Evolutionary conservation across 129 eudicot genomes (phyloP), one percentile per base, ranked within the genome.

Genomic region (Escallonia herrerae): DNA sequence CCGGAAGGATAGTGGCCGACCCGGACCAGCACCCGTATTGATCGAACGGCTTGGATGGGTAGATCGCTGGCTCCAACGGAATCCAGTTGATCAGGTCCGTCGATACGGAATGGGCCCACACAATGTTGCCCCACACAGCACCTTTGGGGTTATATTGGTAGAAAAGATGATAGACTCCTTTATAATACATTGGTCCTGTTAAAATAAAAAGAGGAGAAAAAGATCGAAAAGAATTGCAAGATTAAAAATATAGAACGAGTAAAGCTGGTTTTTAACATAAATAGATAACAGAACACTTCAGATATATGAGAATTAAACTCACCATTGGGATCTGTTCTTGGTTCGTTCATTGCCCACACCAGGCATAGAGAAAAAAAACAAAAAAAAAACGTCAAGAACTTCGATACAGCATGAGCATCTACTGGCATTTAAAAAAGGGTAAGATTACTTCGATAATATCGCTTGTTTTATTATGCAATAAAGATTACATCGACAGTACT

Each of bases 21-120:
- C 97, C 97, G 5, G 97, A 84, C 95, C 93, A 90, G 5, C 84
- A 80, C 13, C 97, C 97, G 4, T 70, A 82, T 45, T 70, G 68
- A 58, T 90, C 97, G 41, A 84, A 87, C 42, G 87, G 82, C 68
- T 80, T 76, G 10, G 93, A 80, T 1, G 91, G 85, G 62, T 40
- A 66, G 13, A 90, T 64, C 11, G 95, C 95, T 1, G 80, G 90
- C 44, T 84, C 64, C 5, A 87, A 50, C 3, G 77, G 61, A 6
- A 66, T 62, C 97, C 97, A 90, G 45, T 87, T 87, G 59, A 90
- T 84, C 72, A 90, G 7, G 82, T 90, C 97, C 14, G 53, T 82
- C 0, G 97, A 90, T 0, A 87, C 82, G 0, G 97, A 87, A 71
- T 90, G 97, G 40, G 85, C 95, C 97, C 97, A 90, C 11, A 82